Evolutionary conservation across 1,284 basidiomycete genomes (phyloP), one percentile per base, ranked within the genome.

Genomic region (Garcileccinum viscosum): DNA sequence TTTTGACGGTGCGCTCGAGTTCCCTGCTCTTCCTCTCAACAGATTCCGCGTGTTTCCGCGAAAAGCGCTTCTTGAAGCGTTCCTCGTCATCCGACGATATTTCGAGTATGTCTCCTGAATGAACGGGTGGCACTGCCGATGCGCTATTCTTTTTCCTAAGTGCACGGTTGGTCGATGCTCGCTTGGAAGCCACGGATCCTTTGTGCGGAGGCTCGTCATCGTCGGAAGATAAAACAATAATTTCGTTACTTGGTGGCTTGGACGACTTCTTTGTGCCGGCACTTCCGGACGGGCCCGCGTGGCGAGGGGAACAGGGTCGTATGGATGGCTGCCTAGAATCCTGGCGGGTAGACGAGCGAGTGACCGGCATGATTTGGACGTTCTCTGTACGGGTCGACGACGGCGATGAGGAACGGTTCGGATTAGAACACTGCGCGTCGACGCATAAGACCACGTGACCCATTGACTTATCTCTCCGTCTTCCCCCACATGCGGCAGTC

Each of bases 161-260:
- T 32, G 64, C 61, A 74, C 78, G 64, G 67, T 71, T 12, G 73
- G 62, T 80, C 2, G 86, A 76, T 32, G 61, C 7, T 67, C 81
- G 84, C 64, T 79, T 82, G 9, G 65, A 27, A 1, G 47, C 24
- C 17, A 66, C 58, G 77, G 71, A 72, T 83, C 79, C 72, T 65
- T 73, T 72, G 58, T 72, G 69, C 58, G 71, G 72, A 40, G 67
- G 70, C 58, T 81, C 78, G 60, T 87, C 86, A 62, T 87, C 86
- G 72, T 88, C 88, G 37, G 87, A 88, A 40, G 88, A 89, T 58
- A 89, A 85, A 75, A 89, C 83, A 72, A 89, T 89, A 60, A 88
- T 77, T 65, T 88, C 86, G 65, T 71, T 67, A 70, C 75, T 75
- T 37, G 73, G 68, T 59, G 71, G 1, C 40, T 70, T 73, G 62